phyloP scores from a whole-genome alignment of 2,329 filamentous ascomycete species.

The Paecilomyces sp. region DNA sequence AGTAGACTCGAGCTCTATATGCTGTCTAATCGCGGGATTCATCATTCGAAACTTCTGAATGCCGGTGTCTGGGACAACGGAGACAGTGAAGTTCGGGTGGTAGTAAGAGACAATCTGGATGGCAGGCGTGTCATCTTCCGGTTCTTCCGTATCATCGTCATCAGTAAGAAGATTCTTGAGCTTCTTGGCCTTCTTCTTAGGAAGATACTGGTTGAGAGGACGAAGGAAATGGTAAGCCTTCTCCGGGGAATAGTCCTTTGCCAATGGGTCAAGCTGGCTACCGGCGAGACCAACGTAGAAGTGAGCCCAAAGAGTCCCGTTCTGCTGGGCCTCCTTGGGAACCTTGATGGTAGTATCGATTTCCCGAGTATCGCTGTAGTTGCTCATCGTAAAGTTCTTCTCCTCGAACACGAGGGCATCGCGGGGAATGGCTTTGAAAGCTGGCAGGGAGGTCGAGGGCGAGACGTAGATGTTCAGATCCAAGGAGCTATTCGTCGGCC shows the following conservation, averaged over 20 bases:
- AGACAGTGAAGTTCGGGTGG: slow-evolving; percentile 87
- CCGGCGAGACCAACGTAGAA: slow-evolving; percentile 80
- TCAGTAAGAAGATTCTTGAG: slow-evolving; percentile 71
- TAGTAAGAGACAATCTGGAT: slow-evolving; percentile 81
- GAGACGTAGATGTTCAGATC: slow-evolving; percentile 85
- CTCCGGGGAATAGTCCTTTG: slow-evolving; percentile 62
- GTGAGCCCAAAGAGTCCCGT: slow-evolving; percentile 90
- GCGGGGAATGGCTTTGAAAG: slow-evolving; percentile 55
- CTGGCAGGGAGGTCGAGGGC: slow-evolving; percentile 59
- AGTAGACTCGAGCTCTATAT: slow-evolving; percentile 69
- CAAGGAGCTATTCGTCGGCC: slow-evolving; percentile 69
- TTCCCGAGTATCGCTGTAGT: slow-evolving; percentile 70
- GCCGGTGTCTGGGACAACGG: slow-evolving; percentile 75
- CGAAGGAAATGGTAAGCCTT: slow-evolving; percentile 78
- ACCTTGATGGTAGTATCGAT: slow-evolving; percentile 72
- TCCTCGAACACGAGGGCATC: slow-evolving; percentile 72
- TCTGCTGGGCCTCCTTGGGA: slow-evolving; percentile 74
- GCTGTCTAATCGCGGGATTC: slow-evolving; percentile 69
- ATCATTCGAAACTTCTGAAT: slow-evolving; percentile 59
- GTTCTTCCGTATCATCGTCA: slow-evolving; percentile 41
- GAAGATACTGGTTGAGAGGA: slow-evolving; percentile 80
- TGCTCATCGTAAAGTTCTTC: slow-evolving; percentile 69
- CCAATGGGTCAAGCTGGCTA: slow-evolving; percentile 66
- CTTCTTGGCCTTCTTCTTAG: slow-evolving; percentile 85
- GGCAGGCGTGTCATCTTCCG: slow-evolving; percentile 49